Base-by-base conservation (phyloP, 2,329 filamentous ascomycete species). In the Myrmaecium sp. region DNA sequence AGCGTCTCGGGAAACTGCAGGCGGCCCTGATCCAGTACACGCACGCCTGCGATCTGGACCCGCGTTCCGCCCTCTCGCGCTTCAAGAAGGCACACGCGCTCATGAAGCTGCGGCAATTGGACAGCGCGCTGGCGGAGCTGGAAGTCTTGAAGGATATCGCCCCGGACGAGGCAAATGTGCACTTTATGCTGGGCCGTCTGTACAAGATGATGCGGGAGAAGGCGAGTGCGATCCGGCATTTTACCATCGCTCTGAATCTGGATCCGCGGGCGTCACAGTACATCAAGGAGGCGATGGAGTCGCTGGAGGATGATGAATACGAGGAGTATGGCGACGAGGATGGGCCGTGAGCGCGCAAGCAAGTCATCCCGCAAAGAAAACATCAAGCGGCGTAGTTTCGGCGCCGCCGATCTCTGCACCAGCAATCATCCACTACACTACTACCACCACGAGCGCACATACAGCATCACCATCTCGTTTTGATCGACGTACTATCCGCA, bases 221-320 rank as follows among this genome's bases (percentile, higher is more conserved):
- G 40, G 72, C 73, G 33, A 66, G 73, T 41, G 84, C 89, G n/a
- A 79, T 98, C 32, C 74, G 77, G 32, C 82, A 94, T 51, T 92
- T 92, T 48, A 98, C 89, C 5, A 86, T 84, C 49, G 89, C 89
- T 11, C 60, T 95, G 44, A 93, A 93, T 52, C 58, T 98, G 43
- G 89, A 98, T 60, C 89, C 86, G 16, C 95, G 93, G 84, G 82
- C 86, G 41, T 83, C 81, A 37, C 76, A 80, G 35, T 77, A 83
- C 51, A 94, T 98, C 54, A 98, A 95, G 55, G 83, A 93, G 49
- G 83, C 82, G 11, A 94, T 98, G 57, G 86, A 95, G 58, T 76
- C 74, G 40, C 66, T 95, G 31, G 82, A 92, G 42, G 75, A 83
- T 30, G 75, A 80, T 33, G 65, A 68, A 13, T 62, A 63, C 10